Percentiles rank a stretch among this genome's conserved stretches.
Conservation (phyloP, 2,329 filamentous ascomycete genomes). For the Alternaria ventricosa region DNA sequence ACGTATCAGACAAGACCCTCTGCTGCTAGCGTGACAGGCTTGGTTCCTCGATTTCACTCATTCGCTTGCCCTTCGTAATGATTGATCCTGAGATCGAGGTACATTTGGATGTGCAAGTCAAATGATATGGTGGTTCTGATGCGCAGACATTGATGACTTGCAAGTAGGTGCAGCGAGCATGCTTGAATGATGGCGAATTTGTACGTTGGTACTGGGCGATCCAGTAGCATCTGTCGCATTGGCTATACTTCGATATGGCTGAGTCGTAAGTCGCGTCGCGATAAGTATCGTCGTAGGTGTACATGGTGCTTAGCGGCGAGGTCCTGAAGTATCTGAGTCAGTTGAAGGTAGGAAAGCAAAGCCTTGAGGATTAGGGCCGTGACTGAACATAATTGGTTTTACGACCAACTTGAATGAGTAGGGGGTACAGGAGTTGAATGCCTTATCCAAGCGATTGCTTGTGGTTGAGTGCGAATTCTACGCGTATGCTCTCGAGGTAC, state of each 20-base stretch:
- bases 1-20: not conserved
- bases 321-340: not conserved
- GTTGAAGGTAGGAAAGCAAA: not conserved
- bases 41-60: too few species aligned
- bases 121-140: too few species aligned
- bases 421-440: not conserved
- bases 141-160: too few species aligned
- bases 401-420: not conserved
- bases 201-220: not conserved
- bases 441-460: not conserved
- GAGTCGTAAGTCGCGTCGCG: too few species aligned
- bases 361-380: not conserved
- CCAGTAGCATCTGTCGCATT: not conserved
- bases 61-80: too few species aligned
- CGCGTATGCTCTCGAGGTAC: not conserved
- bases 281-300: not conserved
- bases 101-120: not conserved
- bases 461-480: not conserved
- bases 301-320: not conserved
- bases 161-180: not conserved
- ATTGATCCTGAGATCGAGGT: not conserved
- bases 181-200: not conserved
- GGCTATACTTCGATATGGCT: not conserved
- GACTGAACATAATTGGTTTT: not conserved
- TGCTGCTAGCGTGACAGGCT: not conserved